Evolutionary conservation across 805 yeast species (phyloP).

Genomic region (Cephaloascus fragrans): DNA sequence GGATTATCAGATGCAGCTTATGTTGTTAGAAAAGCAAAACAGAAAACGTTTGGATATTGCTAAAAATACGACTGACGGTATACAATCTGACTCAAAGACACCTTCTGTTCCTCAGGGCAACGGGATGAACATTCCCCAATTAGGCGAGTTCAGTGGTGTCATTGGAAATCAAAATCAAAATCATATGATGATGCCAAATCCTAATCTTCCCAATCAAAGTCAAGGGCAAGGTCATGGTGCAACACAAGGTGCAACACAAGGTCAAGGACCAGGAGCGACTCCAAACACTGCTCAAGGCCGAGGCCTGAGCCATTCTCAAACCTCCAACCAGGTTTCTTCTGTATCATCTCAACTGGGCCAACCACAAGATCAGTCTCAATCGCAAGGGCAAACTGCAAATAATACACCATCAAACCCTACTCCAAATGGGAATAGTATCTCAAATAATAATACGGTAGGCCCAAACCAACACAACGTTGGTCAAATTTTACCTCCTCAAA

Average conservation of each 20-base stretch:
- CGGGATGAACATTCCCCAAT: not conserved
- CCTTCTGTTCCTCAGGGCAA: not conserved
- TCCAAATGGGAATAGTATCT: not conserved
- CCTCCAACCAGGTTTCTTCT: conserved; percentile 4
- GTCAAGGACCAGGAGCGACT: conserved; percentile 10
- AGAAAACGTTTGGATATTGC: conserved; percentile 54
- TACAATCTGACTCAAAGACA: not conserved
- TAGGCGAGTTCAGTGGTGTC: not conserved
- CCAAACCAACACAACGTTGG: not conserved
- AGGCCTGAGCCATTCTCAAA: no score
- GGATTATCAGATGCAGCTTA: conserved; percentile 74
- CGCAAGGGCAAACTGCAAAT: not conserved
- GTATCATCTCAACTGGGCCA: conserved; percentile 2
- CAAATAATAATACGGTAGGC: not conserved
- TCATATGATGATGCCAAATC: not conserved
- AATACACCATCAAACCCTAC: not conserved
- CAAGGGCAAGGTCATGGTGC: not conserved
- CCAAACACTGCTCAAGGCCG: no score
- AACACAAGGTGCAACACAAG: not conserved
- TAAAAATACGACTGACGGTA: conserved; percentile 19
- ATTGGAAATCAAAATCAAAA: not conserved
- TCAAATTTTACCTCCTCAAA: conserved; percentile 14
- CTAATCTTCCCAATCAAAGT: not conserved
- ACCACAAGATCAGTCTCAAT: conserved; percentile 1
- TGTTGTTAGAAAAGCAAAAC: conserved; percentile 68